These are phyloP conservation scores for Aschersonia sp. DNA, from an alignment of 2,329 filamentous ascomycete genomes.

Conservation along the genomic window DNA sequence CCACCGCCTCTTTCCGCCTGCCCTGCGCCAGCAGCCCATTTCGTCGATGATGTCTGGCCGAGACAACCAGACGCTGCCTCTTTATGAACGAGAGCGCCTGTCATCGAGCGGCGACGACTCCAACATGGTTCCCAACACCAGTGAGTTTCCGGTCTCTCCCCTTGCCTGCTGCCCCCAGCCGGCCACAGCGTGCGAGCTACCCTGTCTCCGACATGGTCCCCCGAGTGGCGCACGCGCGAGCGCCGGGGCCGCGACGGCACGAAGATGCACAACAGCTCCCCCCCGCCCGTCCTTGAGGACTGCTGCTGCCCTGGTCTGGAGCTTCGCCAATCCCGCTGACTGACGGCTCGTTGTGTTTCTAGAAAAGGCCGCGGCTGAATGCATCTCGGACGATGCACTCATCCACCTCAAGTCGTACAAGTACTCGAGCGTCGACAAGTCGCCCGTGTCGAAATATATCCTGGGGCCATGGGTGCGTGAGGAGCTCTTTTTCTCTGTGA, in stretches of 20 bases:
- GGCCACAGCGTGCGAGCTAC: no score
- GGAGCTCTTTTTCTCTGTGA: background rate
- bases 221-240: no score
- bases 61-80: conserved; percentile 17
- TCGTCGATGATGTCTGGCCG: conserved; percentile 13
- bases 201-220: no score
- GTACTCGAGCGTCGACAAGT: conserved; percentile 95
- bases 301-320: background rate
- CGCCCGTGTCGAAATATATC: conserved; percentile 83
- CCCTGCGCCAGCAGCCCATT: conserved; percentile 6
- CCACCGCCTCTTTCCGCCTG: conserved; percentile 7
- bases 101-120: conserved; percentile 11
- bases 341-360: background rate
- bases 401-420: conserved; percentile 90
- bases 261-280: background rate
- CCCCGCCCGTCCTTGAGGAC: background rate
- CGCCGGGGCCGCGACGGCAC: no score
- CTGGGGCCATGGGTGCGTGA: conserved; percentile 79
- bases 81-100: conserved; percentile 13
- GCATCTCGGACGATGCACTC: conserved; percentile 80
- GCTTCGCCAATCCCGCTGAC: background rate
- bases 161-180: background rate
- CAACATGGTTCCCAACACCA: conserved; percentile 19
- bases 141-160: conserved; percentile 8
- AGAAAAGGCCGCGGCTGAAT: conserved; percentile 46